phyloP scores from a whole-genome alignment of 2,329 filamentous ascomycete genomes.

The Ophiostoma montium region DNA sequence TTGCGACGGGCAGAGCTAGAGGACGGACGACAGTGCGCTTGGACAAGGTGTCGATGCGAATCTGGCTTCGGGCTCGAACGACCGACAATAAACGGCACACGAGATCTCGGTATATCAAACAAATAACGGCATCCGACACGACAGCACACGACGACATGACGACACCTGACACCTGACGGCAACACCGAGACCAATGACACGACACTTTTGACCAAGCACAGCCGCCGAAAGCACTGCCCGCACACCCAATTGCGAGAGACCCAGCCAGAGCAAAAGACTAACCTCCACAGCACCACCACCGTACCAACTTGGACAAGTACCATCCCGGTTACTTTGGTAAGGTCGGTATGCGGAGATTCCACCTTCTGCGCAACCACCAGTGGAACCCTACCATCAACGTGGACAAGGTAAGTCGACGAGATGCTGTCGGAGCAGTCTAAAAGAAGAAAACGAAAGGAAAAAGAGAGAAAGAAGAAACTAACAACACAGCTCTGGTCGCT shows the following conservation, averaged over 20 bases:
- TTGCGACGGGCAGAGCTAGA: background rate
- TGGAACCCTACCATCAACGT: slow-evolving; percentile 99
- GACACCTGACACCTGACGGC: no score
- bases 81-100: no score
- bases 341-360: slow-evolving; percentile 92
- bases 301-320: slow-evolving; percentile 76
- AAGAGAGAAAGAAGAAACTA: background rate
- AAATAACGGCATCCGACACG: no score
- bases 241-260: background rate
- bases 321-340: slow-evolving; percentile 99
- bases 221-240: no score
- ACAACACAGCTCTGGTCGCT: slow-evolving; percentile 72
- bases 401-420: slow-evolving; percentile 84
- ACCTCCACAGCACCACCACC: slow-evolving; percentile 62
- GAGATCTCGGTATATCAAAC: no score
- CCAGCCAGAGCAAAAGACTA: background rate
- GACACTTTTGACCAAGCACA: no score
- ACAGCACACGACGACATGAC: no score
- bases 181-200: no score
- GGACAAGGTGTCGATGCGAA: background rate
- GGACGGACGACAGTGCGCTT: background rate
- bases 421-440: no score
- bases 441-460: no score
- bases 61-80: no score
- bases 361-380: slow-evolving; percentile 89